Percentiles rank a stretch among this genome's conserved stretches.
Conservation (phyloP, 345 rosid species). For the Chamaenerion angustifolium region DNA sequence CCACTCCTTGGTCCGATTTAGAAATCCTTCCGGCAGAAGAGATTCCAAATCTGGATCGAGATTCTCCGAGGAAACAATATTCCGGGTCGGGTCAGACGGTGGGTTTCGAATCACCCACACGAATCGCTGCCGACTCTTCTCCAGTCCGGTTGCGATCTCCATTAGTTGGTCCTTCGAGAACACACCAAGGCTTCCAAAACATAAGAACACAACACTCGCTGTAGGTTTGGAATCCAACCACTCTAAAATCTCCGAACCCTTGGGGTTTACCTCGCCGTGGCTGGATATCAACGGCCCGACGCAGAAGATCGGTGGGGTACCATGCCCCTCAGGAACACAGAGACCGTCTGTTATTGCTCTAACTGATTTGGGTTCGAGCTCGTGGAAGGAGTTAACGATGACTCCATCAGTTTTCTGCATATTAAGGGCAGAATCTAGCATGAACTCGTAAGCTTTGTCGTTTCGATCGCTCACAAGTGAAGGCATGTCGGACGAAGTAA, state of each 20-base stretch:
- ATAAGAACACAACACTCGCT: constrained; percentile 20
- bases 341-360: constrained; percentile 20
- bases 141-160: constrained; percentile 38
- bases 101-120: constrained; percentile 40
- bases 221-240: constrained; percentile 34
- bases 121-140: constrained; percentile 26
- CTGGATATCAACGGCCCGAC: constrained; percentile 16
- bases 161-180: constrained; percentile 20
- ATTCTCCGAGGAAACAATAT: background rate
- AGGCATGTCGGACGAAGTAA: constrained; percentile 19
- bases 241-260: constrained; percentile 7
- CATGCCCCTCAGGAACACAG: constrained; percentile 6
- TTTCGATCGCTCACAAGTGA: constrained; percentile 13
- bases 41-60: constrained; percentile 9
- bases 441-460: constrained; percentile 6
- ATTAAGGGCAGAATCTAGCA: constrained; percentile 8
- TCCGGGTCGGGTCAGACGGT: constrained; percentile 3
- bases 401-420: constrained; percentile 26
- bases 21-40: constrained; percentile 25
- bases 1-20: constrained; percentile 21
- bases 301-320: constrained; percentile 16
- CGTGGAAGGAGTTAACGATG: constrained; percentile 40
- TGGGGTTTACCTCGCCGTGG: background rate
- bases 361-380: constrained; percentile 27
- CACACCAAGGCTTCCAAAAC: constrained; percentile 34